A percentile compares a stretch with the other conserved stretches of the same genome.
phyloP scores from a whole-genome alignment of 495 filamentous ascomycete species.

The Friedmanniomyces endolithicus region DNA sequence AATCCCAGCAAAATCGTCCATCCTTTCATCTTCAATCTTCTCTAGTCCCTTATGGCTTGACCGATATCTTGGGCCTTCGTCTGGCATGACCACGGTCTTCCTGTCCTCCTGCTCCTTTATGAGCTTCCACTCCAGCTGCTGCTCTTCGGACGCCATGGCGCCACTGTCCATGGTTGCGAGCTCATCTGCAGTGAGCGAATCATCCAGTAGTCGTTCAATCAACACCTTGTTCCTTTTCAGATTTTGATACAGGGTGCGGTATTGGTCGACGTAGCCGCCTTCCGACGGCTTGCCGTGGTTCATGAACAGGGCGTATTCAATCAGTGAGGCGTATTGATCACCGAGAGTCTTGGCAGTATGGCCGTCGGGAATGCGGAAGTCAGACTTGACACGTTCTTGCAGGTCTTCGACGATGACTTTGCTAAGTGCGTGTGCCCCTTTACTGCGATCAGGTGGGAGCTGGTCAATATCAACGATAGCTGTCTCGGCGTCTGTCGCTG shows the following conservation, averaged over 20 bases:
- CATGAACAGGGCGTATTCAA: constrained; percentile 60
- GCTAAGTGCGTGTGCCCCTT: constrained; percentile 38
- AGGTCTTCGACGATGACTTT: constrained; percentile 44
- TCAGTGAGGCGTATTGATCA: constrained; percentile 48
- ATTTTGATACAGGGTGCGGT: constrained; percentile 62
- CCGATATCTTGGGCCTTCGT: constrained; percentile 63
- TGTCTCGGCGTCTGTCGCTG: constrained; percentile 8
- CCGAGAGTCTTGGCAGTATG: constrained; percentile 41
- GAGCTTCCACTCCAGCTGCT: constrained; percentile 62
- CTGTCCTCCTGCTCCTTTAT: constrained; percentile 72
- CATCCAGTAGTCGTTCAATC: constrained; percentile 58
- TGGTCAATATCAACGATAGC: constrained; percentile 15
- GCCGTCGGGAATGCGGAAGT: constrained; percentile 41
- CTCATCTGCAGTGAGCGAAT: constrained; percentile 53
- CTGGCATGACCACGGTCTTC: constrained; percentile 70
- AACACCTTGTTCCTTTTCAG: constrained; percentile 75
- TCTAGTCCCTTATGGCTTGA: constrained; percentile 95
- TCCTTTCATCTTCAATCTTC: constrained; percentile 58
- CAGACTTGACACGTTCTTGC: constrained; percentile 38
- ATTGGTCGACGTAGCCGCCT: constrained; percentile 46
- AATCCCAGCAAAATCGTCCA: constrained; percentile 2
- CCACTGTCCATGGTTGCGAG: constrained; percentile 74
- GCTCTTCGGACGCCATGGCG: constrained; percentile 83
- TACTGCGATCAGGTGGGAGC: constrained; percentile 36
- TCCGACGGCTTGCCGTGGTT: constrained; percentile 38